Percentiles rank a stretch among this genome's conserved stretches.
Evolutionary conservation across 352 stramenopile species (phyloP).

Genomic region (Phytophthora sp.): DNA sequence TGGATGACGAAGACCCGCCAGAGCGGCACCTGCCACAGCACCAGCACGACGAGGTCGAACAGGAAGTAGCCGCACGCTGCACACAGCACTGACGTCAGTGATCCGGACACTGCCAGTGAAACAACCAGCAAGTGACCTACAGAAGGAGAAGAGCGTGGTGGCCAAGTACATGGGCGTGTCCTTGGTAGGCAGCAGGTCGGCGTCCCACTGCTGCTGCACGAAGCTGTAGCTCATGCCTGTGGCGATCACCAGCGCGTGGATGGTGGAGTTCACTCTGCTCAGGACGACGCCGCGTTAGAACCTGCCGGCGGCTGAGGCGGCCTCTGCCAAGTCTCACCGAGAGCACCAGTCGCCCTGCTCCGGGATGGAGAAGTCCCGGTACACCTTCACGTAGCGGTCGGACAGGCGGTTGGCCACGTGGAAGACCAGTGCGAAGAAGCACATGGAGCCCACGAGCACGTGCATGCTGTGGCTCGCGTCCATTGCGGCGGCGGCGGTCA

Average conservation of each 20-base stretch:
- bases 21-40: constrained; percentile 73
- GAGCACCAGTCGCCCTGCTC: constrained; percentile 86
- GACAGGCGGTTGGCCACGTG: constrained; percentile 56
- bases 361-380: constrained; percentile 67
- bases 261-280: constrained; percentile 76
- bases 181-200: constrained; percentile 57
- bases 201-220: constrained; percentile 66
- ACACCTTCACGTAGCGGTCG: constrained; percentile 59
- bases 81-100: constrained; percentile 4
- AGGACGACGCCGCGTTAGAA: neutral
- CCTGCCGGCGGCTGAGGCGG: neutral
- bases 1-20: constrained; percentile 84
- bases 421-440: constrained; percentile 68
- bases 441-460: constrained; percentile 60
- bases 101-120: no score
- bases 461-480: constrained; percentile 36
- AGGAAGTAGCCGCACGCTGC: constrained; percentile 84
- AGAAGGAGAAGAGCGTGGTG: constrained; percentile 77
- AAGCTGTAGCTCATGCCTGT: constrained; percentile 70
- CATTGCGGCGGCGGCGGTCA: constrained; percentile 6
- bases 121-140: no score
- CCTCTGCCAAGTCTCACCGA: constrained; percentile 41
- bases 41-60: constrained; percentile 79
- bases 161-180: constrained; percentile 53
- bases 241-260: constrained; percentile 76